These are phyloP conservation scores for Conticribra guillardii DNA, from an alignment of 108 stramenopile genomes.

Conservation along the genomic window DNA sequence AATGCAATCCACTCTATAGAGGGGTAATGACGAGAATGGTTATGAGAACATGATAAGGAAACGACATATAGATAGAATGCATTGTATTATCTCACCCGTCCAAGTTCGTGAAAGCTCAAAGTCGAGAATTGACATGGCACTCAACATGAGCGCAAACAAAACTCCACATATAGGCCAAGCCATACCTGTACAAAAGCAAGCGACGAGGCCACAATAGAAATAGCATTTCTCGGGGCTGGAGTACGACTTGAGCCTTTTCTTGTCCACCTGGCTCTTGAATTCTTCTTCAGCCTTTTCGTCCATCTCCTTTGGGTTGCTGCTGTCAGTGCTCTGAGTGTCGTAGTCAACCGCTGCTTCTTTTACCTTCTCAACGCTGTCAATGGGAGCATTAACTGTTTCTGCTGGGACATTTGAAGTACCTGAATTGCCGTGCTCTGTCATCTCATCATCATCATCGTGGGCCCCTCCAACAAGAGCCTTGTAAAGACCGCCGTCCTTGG, in stretches of 20 bases:
- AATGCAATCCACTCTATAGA: too few relatives aligned
- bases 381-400: too few relatives aligned
- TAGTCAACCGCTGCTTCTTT: slow-evolving; percentile 88
- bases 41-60: too few relatives aligned
- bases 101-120: slow-evolving; percentile 6
- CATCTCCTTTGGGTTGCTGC: slow-evolving; percentile 3
- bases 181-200: slow-evolving; percentile 32
- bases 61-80: background rate
- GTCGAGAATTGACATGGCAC: slow-evolving; percentile 17
- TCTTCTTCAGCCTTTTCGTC: slow-evolving; percentile 35
- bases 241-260: slow-evolving; percentile 52
- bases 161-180: slow-evolving; percentile 55
- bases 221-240: slow-evolving; percentile 42
- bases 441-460: background rate
- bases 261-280: slow-evolving; percentile 34
- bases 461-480: slow-evolving; percentile 47
- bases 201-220: slow-evolving; percentile 46
- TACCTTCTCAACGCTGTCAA: slow-evolving; percentile 47
- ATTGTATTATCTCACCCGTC: background rate
- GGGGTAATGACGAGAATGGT: too few relatives aligned
- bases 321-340: background rate
- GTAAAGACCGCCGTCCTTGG: slow-evolving; percentile 33
- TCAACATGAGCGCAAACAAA: slow-evolving; percentile 50
- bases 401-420: too few relatives aligned
- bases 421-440: too few relatives aligned